These are phyloP conservation scores for Syncephalis plumigaleata DNA, from an alignment of 371 early-diverging fungal genomes.

Conservation along the genomic window DNA sequence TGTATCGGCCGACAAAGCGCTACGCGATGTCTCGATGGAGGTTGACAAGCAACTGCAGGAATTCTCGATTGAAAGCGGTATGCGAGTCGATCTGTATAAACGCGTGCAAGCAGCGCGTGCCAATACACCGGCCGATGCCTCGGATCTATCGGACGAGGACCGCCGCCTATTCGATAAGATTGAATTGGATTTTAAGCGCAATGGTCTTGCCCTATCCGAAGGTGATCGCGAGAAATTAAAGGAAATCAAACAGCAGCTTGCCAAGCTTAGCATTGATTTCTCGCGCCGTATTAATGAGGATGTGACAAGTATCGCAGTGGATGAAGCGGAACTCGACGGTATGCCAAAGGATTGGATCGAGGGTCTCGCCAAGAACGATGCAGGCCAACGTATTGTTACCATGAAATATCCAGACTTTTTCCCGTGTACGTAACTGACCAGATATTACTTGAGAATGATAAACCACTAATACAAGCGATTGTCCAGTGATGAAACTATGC, in stretches of 20 bases:
- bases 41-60: conserved; percentile 43
- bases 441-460: not conserved
- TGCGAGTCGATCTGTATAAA: conserved; percentile 59
- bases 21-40: conserved; percentile 50
- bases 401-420: conserved; percentile 54
- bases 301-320: conserved; percentile 17
- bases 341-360: conserved; percentile 54
- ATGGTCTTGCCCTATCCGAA: conserved; percentile 45
- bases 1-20: conserved; percentile 39
- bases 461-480: conserved; percentile 23
- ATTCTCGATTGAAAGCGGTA: conserved; percentile 50
- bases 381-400: conserved; percentile 37
- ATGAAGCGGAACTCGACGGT: conserved; percentile 53
- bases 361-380: conserved; percentile 21
- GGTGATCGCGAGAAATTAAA: conserved; percentile 39
- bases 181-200: conserved; percentile 39
- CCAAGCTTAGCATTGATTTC: conserved; percentile 46
- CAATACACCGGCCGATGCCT: conserved; percentile 22
- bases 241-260: conserved; percentile 37
- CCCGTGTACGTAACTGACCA: conserved; percentile 2
- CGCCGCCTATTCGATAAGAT: conserved; percentile 44
- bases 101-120: conserved; percentile 33
- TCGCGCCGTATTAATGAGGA: conserved; percentile 32
- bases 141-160: conserved; percentile 32
- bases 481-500: conserved; percentile 28